These are phyloP conservation scores for Plectosphaerella sp. DNA, from an alignment of 2,329 filamentous ascomycete species.

Conservation along the genomic window DNA sequence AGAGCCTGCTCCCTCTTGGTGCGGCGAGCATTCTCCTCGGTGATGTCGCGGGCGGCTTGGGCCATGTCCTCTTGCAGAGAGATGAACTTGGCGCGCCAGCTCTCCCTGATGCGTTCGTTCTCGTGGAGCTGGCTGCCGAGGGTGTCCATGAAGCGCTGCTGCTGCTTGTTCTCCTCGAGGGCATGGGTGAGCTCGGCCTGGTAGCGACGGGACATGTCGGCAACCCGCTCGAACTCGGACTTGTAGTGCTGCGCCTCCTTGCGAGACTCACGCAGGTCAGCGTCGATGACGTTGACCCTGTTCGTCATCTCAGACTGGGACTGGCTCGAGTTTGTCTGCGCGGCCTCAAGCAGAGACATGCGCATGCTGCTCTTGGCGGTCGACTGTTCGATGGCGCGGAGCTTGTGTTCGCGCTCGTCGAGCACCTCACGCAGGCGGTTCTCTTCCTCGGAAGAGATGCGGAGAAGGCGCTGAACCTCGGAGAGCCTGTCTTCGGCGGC, in stretches of 20 bases:
- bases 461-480: slow-evolving; percentile 66
- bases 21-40: slow-evolving; percentile 76
- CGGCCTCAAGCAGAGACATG: slow-evolving; percentile 62
- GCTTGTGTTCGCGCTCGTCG: slow-evolving; percentile 65
- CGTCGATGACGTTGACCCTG: slow-evolving; percentile 48
- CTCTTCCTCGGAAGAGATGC: slow-evolving; percentile 68
- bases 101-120: slow-evolving; percentile 77
- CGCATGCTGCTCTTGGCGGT: slow-evolving; percentile 54
- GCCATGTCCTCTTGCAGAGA: slow-evolving; percentile 85
- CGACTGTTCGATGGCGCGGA: slow-evolving; percentile 55
- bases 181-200: slow-evolving; percentile 44
- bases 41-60: slow-evolving; percentile 70
- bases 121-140: slow-evolving; percentile 78
- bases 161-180: slow-evolving; percentile 62
- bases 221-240: slow-evolving; percentile 54
- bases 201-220: slow-evolving; percentile 45
- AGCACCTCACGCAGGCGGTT: slow-evolving; percentile 61
- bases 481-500: slow-evolving; percentile 68
- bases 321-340: slow-evolving; percentile 55
- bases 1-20: slow-evolving; percentile 75
- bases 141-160: slow-evolving; percentile 69
- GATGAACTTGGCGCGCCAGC: slow-evolving; percentile 79
- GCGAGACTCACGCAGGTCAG: slow-evolving; percentile 49
- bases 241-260: slow-evolving; percentile 59
- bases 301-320: slow-evolving; percentile 51